Evolutionary conservation across 1,139 yeast genomes (phyloP).

Genomic region (Yamadazyma mexicana): DNA sequence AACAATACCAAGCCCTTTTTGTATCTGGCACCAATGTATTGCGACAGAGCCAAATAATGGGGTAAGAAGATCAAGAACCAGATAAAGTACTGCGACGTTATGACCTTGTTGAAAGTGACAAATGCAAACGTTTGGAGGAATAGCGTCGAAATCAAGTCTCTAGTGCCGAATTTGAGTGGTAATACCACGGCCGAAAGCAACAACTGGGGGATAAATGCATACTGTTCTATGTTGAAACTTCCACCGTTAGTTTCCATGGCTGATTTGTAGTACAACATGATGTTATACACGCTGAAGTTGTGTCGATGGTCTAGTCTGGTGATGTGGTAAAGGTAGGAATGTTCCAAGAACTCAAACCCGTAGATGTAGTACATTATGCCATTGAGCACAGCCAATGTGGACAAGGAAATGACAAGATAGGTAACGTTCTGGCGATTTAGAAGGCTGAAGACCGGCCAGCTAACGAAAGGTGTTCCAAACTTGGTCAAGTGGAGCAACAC

Average conservation of each 20-base stretch:
- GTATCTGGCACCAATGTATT: slow-evolving; percentile 24
- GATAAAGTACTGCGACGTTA: slow-evolving; percentile 90
- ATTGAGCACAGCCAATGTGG: slow-evolving; percentile 49
- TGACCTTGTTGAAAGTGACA: slow-evolving; percentile 89
- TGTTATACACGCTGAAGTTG: slow-evolving; percentile 86
- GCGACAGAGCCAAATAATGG: slow-evolving; percentile 54
- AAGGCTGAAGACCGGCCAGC: slow-evolving; percentile 33
- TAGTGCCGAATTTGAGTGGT: slow-evolving; percentile 58
- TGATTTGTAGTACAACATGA: slow-evolving; percentile 68
- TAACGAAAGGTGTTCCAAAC: slow-evolving; percentile 21
- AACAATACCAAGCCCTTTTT: slow-evolving; percentile 39
- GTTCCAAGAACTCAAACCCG: slow-evolving; percentile 74
- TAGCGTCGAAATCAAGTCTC: slow-evolving; percentile 59
- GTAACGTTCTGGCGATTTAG: slow-evolving; percentile 46
- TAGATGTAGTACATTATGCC: slow-evolving; percentile 62
- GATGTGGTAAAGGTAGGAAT: slow-evolving; percentile 82
- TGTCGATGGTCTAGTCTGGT: slow-evolving; percentile 89
- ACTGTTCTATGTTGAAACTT: slow-evolving; percentile 31
- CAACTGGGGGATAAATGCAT: slow-evolving; percentile 85
- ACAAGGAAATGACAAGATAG: slow-evolving; percentile 40
- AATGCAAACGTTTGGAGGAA: slow-evolving; percentile 90
- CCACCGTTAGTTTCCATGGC: slow-evolving; percentile 23
- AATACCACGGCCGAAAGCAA: slow-evolving; percentile 55
- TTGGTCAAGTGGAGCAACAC: slow-evolving; percentile 32
- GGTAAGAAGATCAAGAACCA: slow-evolving; percentile 91